Conservation (phyloP, 2,329 filamentous ascomycete species). For the Calonectria pteridis region DNA sequence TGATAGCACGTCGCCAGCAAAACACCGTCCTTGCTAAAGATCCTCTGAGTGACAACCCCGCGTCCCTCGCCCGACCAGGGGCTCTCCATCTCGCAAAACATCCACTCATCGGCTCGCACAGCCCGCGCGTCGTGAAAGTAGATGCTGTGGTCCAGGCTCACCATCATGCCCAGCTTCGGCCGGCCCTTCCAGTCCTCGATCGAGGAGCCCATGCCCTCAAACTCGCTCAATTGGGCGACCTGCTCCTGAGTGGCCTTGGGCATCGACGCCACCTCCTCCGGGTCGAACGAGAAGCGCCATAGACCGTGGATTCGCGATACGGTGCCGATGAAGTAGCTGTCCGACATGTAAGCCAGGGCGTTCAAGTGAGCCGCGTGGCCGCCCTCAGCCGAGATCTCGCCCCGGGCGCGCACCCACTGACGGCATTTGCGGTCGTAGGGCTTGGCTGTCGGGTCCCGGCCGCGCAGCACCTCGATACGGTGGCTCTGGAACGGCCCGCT, state of each 20-base stretch:
- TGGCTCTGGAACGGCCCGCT: constrained; percentile 64
- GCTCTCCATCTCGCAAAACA: constrained; percentile 83
- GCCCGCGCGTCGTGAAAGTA: constrained; percentile 74
- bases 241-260: constrained; percentile 55
- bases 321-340: constrained; percentile 94
- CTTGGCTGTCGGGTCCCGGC: constrained; percentile 56
- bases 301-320: constrained; percentile 84
- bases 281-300: constrained; percentile 75
- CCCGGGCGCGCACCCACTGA: constrained; percentile 81
- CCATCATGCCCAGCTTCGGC: constrained; percentile 84
- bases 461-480: constrained; percentile 54
- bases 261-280: constrained; percentile 65
- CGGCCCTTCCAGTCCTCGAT: constrained; percentile 63
- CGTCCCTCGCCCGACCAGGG: constrained; percentile 85
- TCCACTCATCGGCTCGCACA: constrained; percentile 78
- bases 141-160: constrained; percentile 81
- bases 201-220: constrained; percentile 54
- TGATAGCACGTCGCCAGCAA: constrained; percentile 85
- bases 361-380: constrained; percentile 85
- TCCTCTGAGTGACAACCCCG: constrained; percentile 80
- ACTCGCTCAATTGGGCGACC: constrained; percentile 54
- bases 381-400: constrained; percentile 78
- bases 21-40: constrained; percentile 78
- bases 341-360: constrained; percentile 92
- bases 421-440: constrained; percentile 76